Percentiles rank a stretch among this genome's conserved stretches.
Conservation (phyloP, 768 basidiomycete species). For the Tulasnella sp. region DNA sequence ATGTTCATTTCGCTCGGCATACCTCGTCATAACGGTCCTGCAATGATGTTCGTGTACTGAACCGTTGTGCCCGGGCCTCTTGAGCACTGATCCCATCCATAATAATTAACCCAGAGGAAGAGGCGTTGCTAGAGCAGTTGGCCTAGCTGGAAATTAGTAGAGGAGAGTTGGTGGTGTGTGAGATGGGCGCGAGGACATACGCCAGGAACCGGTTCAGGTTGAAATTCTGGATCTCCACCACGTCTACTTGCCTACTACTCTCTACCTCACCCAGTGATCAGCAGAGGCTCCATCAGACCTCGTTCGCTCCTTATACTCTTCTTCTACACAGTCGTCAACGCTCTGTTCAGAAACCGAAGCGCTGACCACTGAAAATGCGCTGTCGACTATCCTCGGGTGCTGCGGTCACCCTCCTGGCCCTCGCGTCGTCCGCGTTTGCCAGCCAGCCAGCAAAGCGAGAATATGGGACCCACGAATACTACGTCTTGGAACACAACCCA, state of each 20-base stretch:
- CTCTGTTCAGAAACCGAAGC: not conserved
- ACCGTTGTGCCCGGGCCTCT: constrained; percentile 16
- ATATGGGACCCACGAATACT: constrained; percentile 64
- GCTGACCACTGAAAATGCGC: not conserved
- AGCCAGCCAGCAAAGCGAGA: constrained; percentile 12
- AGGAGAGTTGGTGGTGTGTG: not conserved
- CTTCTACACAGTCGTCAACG: not conserved
- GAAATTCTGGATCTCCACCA: constrained; percentile 13
- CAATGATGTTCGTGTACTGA: not conserved
- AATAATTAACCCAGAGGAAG: not conserved
- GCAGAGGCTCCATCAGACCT: not conserved
- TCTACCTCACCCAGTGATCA: not conserved
- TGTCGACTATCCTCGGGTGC: not conserved
- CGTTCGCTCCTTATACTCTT: constrained; percentile 13
- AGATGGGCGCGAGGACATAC: not conserved
- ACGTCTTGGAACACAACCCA: constrained; percentile 67
- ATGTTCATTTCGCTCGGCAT: not conserved
- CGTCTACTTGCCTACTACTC: not conserved
- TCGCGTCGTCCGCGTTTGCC: constrained; percentile 4
- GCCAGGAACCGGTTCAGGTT: constrained; percentile 9
- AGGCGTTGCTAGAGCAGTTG: not conserved
- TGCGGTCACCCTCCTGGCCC: not conserved
- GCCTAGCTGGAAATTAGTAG: not conserved
- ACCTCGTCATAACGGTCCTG: constrained; percentile 17
- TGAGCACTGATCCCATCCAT: constrained; percentile 4